Percentiles rank a stretch among this genome's conserved stretches.
phyloP scores from a whole-genome alignment of 495 filamentous ascomycete genomes.

The Penicillium soppii region DNA sequence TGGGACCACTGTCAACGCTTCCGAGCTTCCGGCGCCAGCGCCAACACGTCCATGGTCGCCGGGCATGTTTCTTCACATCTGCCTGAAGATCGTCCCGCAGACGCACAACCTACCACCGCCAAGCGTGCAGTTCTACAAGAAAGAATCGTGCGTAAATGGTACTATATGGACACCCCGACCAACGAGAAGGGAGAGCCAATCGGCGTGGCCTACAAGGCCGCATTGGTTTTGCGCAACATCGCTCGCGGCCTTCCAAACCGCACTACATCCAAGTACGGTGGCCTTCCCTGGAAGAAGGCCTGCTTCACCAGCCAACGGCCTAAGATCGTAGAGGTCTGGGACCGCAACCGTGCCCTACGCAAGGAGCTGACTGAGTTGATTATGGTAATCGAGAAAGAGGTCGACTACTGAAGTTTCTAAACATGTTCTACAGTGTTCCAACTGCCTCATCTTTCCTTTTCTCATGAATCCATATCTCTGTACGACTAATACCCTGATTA shows the following conservation, averaged over 20 bases:
- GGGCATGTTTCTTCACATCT: conserved; percentile 52
- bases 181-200: conserved; percentile 80
- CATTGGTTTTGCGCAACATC: conserved; percentile 85
- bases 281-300: conserved; percentile 43
- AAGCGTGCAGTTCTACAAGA: conserved; percentile 43
- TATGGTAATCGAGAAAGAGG: conserved; percentile 45
- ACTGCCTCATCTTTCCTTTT: conserved; percentile 6
- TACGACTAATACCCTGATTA: conserved; percentile 26
- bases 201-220: conserved; percentile 81
- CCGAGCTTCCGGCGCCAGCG: conserved; percentile 38
- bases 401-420: conserved; percentile 32
- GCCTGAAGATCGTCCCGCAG: conserved; percentile 50
- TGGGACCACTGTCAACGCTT: conserved; percentile 44
- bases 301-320: conserved; percentile 42
- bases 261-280: conserved; percentile 29
- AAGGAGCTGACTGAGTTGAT: conserved; percentile 46
- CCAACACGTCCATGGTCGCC: conserved; percentile 43
- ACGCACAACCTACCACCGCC: conserved; percentile 43
- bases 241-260: conserved; percentile 65
- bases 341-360: conserved; percentile 43
- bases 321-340: conserved; percentile 45
- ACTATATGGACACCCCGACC: conserved; percentile 63
- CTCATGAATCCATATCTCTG: conserved; percentile 18
- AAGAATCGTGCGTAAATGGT: conserved; percentile 43
- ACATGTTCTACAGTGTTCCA: not conserved